Conservation (phyloP, 257 asterid genomes). For the Capsicum chinense region DNA sequence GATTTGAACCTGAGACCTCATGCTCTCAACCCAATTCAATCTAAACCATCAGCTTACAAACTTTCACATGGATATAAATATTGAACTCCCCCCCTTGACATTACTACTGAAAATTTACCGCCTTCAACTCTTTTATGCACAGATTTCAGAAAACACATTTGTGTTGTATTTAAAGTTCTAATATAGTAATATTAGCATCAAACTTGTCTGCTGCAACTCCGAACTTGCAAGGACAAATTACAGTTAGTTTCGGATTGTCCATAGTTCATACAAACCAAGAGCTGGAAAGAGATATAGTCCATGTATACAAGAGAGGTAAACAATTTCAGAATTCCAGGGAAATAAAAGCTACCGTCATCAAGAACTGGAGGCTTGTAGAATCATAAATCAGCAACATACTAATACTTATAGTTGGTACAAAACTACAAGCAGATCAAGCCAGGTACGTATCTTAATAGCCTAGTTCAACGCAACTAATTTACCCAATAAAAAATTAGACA, state of each 20-base stretch:
- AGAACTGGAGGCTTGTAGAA: background rate
- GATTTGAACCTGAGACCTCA: too few species aligned
- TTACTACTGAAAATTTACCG: background rate
- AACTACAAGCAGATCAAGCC: constrained; percentile 15
- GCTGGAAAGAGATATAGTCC: background rate
- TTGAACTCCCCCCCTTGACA: background rate
- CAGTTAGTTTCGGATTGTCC: background rate
- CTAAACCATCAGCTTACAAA: background rate
- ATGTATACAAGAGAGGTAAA: background rate
- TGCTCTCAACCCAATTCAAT: too few species aligned
- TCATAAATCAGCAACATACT: constrained; percentile 12
- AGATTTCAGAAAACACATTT: background rate
- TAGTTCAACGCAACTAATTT: background rate
- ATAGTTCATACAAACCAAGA: background rate
- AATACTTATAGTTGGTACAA: constrained; percentile 5
- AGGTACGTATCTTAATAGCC: background rate
- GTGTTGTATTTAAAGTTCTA: background rate
- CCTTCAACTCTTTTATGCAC: background rate
- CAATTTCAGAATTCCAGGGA: background rate
- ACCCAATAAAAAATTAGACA: background rate
- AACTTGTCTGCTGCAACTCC: background rate
- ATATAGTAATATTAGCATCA: background rate
- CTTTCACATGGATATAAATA: background rate
- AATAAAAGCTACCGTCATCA: background rate
- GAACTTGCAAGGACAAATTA: constrained; percentile 6